Evolutionary conservation across 1,139 yeast genomes (phyloP).

Genomic region (Ogataea hybrid): DNA sequence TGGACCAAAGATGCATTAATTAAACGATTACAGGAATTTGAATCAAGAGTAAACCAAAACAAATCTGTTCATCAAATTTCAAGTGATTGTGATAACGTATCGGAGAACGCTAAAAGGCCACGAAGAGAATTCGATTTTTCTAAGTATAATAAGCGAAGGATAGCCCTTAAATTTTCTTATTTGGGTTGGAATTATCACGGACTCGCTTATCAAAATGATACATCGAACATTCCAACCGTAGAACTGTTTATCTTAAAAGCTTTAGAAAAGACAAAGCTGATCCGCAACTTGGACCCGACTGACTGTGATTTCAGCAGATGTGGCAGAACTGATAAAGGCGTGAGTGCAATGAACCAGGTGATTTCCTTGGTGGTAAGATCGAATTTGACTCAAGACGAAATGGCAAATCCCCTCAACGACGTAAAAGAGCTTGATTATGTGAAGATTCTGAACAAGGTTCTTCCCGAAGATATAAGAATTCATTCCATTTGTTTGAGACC

Average conservation of each 20-base stretch:
- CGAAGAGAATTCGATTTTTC: conserved; percentile 61
- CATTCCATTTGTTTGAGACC: conserved; percentile 83
- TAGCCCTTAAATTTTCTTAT: conserved; percentile 83
- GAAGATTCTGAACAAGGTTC: conserved; percentile 65
- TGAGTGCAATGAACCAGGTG: conserved; percentile 95
- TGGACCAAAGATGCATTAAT: too few relatives aligned
- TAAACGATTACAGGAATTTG: too few relatives aligned
- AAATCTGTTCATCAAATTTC: too few relatives aligned
- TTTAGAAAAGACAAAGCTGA: conserved; percentile 61
- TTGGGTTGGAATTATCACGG: conserved; percentile 95
- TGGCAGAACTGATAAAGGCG: conserved; percentile 97
- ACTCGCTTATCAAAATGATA: conserved; percentile 72
- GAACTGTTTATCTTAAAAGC: conserved; percentile 78
- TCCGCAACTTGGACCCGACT: conserved; percentile 57
- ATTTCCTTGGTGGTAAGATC: conserved; percentile 79
- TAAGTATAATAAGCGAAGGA: conserved; percentile 61
- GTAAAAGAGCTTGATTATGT: conserved; percentile 71
- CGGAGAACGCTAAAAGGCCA: not conserved
- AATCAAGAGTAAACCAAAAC: too few relatives aligned
- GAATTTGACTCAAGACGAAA: conserved; percentile 53
- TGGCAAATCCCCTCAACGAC: conserved; percentile 56
- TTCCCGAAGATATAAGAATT: conserved; percentile 82
- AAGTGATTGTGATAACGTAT: too few relatives aligned
- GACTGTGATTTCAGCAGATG: conserved; percentile 81
- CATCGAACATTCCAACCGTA: conserved; percentile 82